Conservation (phyloP, 495 filamentous ascomycete species). For the Penicillium diatomitis region DNA sequence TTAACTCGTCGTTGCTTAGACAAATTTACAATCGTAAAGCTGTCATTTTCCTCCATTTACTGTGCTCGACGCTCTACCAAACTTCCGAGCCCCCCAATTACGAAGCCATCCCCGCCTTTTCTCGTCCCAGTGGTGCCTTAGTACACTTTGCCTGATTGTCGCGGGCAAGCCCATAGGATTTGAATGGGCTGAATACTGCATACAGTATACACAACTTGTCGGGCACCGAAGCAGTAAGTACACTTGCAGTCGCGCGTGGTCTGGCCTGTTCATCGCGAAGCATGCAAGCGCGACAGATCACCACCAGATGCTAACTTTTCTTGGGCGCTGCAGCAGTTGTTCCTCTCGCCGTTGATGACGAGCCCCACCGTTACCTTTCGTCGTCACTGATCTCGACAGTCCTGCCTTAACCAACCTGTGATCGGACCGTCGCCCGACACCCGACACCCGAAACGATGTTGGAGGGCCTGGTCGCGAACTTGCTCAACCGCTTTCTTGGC, state of each 20-base stretch:
- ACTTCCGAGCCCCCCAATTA: background rate
- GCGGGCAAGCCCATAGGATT: conserved; percentile 20
- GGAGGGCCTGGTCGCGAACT: conserved; percentile 65
- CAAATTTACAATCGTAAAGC: background rate
- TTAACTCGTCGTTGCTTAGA: background rate
- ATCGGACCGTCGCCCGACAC: conserved; percentile 24
- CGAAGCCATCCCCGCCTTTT: background rate
- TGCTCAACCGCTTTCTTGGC: conserved; percentile 97
- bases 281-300: too few species aligned
- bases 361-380: conserved; percentile 5
- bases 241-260: conserved; percentile 5
- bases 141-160: conserved; percentile 19
- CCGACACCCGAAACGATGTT: conserved; percentile 45
- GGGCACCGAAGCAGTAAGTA: conserved; percentile 12
- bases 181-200: conserved; percentile 24
- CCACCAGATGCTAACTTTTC: too few species aligned
- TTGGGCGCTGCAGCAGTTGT: too few species aligned
- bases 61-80: background rate
- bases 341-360: conserved; percentile 4
- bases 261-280: background rate
- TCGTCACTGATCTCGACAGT: conserved; percentile 7
- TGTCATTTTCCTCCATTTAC: background rate
- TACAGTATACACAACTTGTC: conserved; percentile 1
- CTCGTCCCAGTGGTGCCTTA: conserved; percentile 3
- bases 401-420: conserved; percentile 14